Evolutionary conservation across 2,329 filamentous ascomycete genomes (phyloP).

Genomic region (Graphiopsis chlorocephala): DNA sequence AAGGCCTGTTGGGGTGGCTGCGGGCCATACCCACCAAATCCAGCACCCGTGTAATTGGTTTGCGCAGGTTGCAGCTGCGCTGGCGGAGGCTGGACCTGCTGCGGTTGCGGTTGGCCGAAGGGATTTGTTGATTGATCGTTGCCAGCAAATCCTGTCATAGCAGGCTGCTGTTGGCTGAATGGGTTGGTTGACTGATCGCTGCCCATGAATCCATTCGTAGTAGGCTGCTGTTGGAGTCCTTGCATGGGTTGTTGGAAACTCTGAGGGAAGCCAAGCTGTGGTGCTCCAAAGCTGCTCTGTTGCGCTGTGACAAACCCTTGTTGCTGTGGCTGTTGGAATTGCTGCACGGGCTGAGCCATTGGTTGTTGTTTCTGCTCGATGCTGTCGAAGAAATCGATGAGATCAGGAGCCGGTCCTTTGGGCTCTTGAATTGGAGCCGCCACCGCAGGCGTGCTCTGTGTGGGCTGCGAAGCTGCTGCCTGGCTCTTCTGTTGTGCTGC

Average conservation of each 20-base stretch:
- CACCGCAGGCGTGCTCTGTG: constrained; percentile 38
- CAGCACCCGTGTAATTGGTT: constrained; percentile 66
- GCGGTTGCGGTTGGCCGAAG: constrained; percentile 34
- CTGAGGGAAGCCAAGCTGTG: constrained; percentile 21
- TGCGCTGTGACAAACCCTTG: constrained; percentile 24
- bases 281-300: constrained; percentile 26
- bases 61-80: constrained; percentile 52
- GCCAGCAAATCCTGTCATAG: constrained; percentile 43
- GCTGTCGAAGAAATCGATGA: constrained; percentile 93
- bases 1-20: constrained; percentile 58
- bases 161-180: constrained; percentile 18
- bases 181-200: constrained; percentile 15
- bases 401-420: constrained; percentile 69
- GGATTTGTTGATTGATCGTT: constrained; percentile 37
- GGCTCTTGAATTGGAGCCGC: constrained; percentile 25
- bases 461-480: constrained; percentile 36
- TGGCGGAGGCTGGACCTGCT: constrained; percentile 27
- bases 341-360: constrained; percentile 36
- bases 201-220: constrained; percentile 40
- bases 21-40: constrained; percentile 77
- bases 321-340: constrained; percentile 32
- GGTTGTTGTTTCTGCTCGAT: constrained; percentile 85
- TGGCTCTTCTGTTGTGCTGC: constrained; percentile 31
- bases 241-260: constrained; percentile 15
- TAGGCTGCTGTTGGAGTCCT: constrained; percentile 28